Percentiles rank a stretch among this genome's conserved stretches.
Evolutionary conservation across 352 stramenopile species (phyloP).

Genomic region (Pythium brachiatum): DNA sequence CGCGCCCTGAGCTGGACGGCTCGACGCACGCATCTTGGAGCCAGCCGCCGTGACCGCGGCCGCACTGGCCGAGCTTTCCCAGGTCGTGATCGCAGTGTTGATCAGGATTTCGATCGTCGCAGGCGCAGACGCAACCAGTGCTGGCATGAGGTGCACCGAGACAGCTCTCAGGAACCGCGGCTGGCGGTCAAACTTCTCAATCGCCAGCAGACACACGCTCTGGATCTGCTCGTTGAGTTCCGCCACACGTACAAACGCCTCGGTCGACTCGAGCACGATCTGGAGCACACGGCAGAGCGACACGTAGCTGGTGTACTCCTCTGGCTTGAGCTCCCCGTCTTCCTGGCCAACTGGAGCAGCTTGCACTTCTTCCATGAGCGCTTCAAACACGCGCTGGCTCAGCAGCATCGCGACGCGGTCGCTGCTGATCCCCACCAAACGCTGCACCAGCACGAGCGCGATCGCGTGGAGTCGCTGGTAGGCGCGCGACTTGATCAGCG

Average conservation of each 20-base stretch:
- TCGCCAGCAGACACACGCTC: slow-evolving; percentile 40
- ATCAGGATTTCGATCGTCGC: slow-evolving; percentile 16
- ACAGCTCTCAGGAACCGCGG: slow-evolving; percentile 51
- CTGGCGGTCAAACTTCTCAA: slow-evolving; percentile 32
- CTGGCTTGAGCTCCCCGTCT: slow-evolving; percentile 4
- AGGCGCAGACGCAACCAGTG: slow-evolving; percentile 26
- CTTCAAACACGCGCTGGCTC: slow-evolving; percentile 21
- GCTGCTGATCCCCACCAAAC: slow-evolving; percentile 13
- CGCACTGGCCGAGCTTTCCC: slow-evolving; percentile 14
- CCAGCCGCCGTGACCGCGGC: slow-evolving; percentile 1
- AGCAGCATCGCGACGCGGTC: slow-evolving; percentile 18
- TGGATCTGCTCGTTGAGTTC: slow-evolving; percentile 18
- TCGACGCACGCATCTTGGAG: slow-evolving; percentile 10
- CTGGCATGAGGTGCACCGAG: slow-evolving; percentile 44
- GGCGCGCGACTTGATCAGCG: slow-evolving; percentile 15
- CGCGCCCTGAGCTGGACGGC: slow-evolving; percentile 13
- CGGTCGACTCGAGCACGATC: slow-evolving; percentile 22
- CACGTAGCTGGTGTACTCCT: slow-evolving; percentile 29
- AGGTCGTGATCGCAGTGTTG: slow-evolving; percentile 18
- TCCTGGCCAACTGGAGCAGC: slow-evolving; percentile 13
- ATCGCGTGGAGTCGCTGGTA: slow-evolving; percentile 23
- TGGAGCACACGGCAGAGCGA: slow-evolving; percentile 52
- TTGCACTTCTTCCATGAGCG: slow-evolving; percentile 8
- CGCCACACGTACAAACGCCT: slow-evolving; percentile 19
- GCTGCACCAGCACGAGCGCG: slow-evolving; percentile 19